Conservation (phyloP, 148 eudicot species). For the Rhododendron vialii region DNA sequence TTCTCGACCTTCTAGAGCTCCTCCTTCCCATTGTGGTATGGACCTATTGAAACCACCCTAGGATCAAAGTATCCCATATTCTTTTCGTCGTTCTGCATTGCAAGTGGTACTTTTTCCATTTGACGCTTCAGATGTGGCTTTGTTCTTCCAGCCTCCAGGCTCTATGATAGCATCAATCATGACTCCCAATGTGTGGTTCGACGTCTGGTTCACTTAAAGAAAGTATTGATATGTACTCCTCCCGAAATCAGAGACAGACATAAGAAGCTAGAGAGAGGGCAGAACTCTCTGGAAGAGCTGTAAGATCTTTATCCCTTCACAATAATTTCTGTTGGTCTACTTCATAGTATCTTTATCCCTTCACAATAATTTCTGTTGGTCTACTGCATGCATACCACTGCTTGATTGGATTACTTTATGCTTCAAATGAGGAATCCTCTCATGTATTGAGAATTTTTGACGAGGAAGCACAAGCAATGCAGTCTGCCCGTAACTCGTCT, state of each 20-base stretch:
- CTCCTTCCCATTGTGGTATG: too few species aligned
- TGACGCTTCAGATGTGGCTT: too few species aligned
- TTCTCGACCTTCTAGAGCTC: too few species aligned
- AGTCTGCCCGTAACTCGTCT: constrained; percentile 85
- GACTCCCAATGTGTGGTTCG: too few species aligned
- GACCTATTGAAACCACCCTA: too few species aligned
- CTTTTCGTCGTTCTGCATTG: too few species aligned
- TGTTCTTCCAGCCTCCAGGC: too few species aligned
- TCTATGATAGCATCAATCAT: too few species aligned
- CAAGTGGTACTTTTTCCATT: too few species aligned
- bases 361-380: neutral
- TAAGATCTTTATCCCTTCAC: constrained; percentile 23
- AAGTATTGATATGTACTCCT: constrained; percentile 68
- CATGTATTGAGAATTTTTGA: constrained; percentile 90
- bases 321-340: neutral
- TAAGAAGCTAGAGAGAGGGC: constrained; percentile 94
- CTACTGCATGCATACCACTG: neutral
- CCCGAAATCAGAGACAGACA: constrained; percentile 56
- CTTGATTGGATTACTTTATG: constrained; percentile 15
- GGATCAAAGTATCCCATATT: too few species aligned
- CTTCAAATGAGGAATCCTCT: constrained; percentile 69
- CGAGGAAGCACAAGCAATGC: constrained; percentile 92
- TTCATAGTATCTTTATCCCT: neutral
- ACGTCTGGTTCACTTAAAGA: constrained; percentile 69
- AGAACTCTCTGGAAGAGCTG: constrained; percentile 82